Evolutionary conservation across 257 asterid genomes (phyloP), one percentile per base, ranked within the genome.

Genomic region (Gentiana macrophylla): DNA sequence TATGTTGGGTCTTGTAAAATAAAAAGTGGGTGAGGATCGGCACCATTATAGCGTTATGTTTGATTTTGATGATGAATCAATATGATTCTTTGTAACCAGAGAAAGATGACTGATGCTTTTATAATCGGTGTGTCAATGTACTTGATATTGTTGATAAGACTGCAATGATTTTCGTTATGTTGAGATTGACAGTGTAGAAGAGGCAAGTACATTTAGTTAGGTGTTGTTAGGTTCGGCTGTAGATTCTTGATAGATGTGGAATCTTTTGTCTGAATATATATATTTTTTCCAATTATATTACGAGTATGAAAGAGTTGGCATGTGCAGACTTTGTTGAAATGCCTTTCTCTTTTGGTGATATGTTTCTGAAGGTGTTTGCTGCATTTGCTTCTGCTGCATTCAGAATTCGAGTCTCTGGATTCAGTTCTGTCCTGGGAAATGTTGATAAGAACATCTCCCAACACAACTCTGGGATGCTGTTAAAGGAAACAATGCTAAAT

Each of bases 401-500:
- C 79, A 83, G 79, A 69, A 76, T 76, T 71, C 84, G 79, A 68
- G 74, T 83, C 52, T 76, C 94, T 36, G 77, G 74, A 56, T 68
- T 81, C 70, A 65, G 61, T 69, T 79, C 81, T 53, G 69, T 77
- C 55, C 62, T 69, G 9, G 72, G 77, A 43, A 61, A 70, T 57
- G 78, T 67, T 71, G 72, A 68, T 59, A 67, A 67, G 71, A 76
- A 79, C 34, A 47, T 52, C 37, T 82, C 83, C n/a, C 73, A 78
- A 52, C 66, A 79, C 74, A 73, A 73, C 62, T 77, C 85, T 60
- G 96, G 98, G 71, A 70, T 76, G 65, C 64, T 87, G 52, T 70
- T 91, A 38, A 91, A 91, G 74, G 95, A 87, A 69, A 84, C 95
- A 52, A 75, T 91, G 87, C 83, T 91, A 55, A 75, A 74, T 62